Conservation (phyloP, 169 alveolate species). For the Amoebophrya sp. region DNA sequence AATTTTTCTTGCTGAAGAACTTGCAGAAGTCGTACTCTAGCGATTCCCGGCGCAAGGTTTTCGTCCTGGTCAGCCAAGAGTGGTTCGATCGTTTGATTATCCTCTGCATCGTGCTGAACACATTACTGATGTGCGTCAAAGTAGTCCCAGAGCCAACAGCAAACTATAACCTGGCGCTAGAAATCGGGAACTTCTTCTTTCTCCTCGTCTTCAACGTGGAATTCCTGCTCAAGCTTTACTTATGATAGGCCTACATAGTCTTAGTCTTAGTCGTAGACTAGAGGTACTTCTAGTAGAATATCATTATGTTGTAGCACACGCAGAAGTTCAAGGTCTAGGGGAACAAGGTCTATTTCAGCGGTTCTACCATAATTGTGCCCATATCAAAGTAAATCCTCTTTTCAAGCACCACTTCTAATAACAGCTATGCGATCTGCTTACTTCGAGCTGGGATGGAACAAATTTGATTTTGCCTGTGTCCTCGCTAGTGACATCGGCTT, state of each 20-base stretch:
- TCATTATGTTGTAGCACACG: too few relatives aligned
- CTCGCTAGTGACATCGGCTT: neutral
- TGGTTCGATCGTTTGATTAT: neutral
- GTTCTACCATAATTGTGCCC: too few relatives aligned
- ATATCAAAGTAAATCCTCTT: too few relatives aligned
- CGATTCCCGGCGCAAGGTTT: neutral
- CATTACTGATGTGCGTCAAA: neutral
- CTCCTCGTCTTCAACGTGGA: neutral
- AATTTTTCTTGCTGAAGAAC: neutral
- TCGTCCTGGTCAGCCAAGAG: neutral
- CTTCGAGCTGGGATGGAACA: neutral
- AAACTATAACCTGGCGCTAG: neutral
- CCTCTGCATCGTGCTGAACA: neutral
- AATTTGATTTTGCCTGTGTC: neutral
- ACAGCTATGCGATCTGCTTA: neutral
- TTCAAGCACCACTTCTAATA: too few relatives aligned
- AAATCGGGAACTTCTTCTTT: neutral
- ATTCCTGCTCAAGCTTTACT: neutral
- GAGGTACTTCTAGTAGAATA: too few relatives aligned
- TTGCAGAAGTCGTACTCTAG: neutral
- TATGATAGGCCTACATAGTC: too few relatives aligned
- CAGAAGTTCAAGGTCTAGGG: too few relatives aligned
- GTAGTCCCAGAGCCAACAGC: neutral
- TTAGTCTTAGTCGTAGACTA: too few relatives aligned
- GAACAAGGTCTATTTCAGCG: too few relatives aligned